Evolutionary conservation across 176 grass and related monocot genomes (phyloP), one percentile per base, ranked within the genome.

Genomic region (Aegilops longissima): DNA sequence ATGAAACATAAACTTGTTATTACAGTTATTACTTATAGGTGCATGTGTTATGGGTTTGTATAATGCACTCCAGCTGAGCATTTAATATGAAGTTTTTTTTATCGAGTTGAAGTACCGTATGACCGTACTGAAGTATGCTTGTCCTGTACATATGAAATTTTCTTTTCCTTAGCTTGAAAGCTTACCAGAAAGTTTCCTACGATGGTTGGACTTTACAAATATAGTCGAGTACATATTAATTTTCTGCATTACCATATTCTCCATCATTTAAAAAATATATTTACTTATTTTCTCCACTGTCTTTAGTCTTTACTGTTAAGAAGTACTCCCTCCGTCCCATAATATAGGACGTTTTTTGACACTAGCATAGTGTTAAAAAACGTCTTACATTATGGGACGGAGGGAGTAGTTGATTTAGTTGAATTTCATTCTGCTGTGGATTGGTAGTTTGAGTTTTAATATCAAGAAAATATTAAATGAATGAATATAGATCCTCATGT

Each of bases 401-500:
- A 27, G 25, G 25, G 25, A 27, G 25, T 27, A 68, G 47, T 67
- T 75, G 25, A 13, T 81, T 81, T 81, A 12, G 13, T 36, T 87
- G 29, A 78, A 79, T 27, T 44, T 45, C 27, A 39, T 35, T 62
- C 17, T 82, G 23, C 47, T 62, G 34, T 18, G 47, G 58, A 20
- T 70, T 56, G 12, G n/a, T 73, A 40, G 54, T 84, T 84, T 52
- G 35, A 75, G 44, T 47, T 74, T 17, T 81, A 59, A 12, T 61
- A 21, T 70, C 78, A 63, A 86, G 12, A 21, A 70, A 70, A 61
- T 24, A 38, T 6, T 34, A 29, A n/a, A 69, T 23, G 17, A 61
- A 61, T 77, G 62, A 70, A 56, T 71, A 38, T 25, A 54, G 52
- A 11, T 80, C 31, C 16, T 72, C 13, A 24, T 23, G 47, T 70